Evolutionary conservation across 805 yeast species (phyloP), one percentile per base, ranked within the genome.

Genomic region (Torulaspora maleeae): DNA sequence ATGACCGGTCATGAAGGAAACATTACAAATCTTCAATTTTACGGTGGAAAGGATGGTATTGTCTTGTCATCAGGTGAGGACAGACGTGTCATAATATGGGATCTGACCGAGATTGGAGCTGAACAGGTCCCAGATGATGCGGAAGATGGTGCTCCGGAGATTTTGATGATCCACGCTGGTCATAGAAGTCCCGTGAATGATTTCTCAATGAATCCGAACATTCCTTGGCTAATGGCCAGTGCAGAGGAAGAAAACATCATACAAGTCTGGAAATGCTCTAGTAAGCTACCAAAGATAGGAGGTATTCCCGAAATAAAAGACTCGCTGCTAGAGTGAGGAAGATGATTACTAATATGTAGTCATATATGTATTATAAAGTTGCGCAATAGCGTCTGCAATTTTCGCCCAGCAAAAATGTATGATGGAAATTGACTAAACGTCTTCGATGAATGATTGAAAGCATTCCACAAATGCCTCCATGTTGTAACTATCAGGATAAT

Each of bases 81-180:
- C 60, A 74, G 93, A 50, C 72, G 95, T 47, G 77, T 86, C 12
- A 80, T 86, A 28, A 54, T 88, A 4, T 87, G 96, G 96, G 95
- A 88, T 60, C 69, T 87, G 46, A 69, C 72, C 38, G 80, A 78
- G 54, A 82, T 88, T 29, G 96, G 96, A 3, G 85, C 81, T 51
- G 95, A 87, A 59, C 95, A 86, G 63, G 75, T 74, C 11, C 89
- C 80, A 53, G 96, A 87, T 54, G 96, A 88, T 60, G 85, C 88
- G 25, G 95, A 85, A 52, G 96, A 88, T 58, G 96, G 95, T 32
- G 84, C 84, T 22, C 91, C 95, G 4, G 96, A 88, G 63, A 67
- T 88, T 28, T 71, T 87, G 55, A 84, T 87, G 89, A 84, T 88
- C 82, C 96, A 88, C 61, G 95, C 95, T 30, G 96, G 96, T 16